A percentile compares a stretch with the other conserved stretches of the same genome.
Evolutionary conservation across 2,329 filamentous ascomycete species (phyloP).

Genomic region (Aspergillus calidoustus): DNA sequence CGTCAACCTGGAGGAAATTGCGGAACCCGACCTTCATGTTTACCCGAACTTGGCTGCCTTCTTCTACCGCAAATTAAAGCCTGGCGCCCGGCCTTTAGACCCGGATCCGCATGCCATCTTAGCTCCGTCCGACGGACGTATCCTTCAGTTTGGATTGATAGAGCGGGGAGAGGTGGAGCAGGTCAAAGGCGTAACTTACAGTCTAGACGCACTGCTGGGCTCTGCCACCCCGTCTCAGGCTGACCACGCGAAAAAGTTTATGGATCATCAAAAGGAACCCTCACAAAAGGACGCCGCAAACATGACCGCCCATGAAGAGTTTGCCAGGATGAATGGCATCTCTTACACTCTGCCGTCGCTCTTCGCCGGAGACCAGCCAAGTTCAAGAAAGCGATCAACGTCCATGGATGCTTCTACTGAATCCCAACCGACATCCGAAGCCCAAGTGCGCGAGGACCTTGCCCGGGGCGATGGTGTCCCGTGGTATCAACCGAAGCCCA

Average conservation of each 20-base stretch:
- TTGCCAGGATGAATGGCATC: conserved; percentile 92
- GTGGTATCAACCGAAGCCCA: conserved; percentile 71
- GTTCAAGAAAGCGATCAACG: conserved; percentile 53
- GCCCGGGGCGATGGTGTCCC: conserved; percentile 67
- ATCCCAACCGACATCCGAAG: conserved; percentile 72
- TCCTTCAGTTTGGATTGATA: conserved; percentile 91
- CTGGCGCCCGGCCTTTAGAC: conserved; percentile 83
- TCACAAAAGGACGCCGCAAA: conserved; percentile 60
- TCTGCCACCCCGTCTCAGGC: conserved; percentile 54
- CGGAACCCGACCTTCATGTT: conserved; percentile 82
- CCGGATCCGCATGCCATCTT: conserved; percentile 78
- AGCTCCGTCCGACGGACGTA: conserved; percentile 85
- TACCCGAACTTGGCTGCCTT: conserved; percentile 95
- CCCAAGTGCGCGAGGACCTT: conserved; percentile 81
- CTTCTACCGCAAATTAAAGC: conserved; percentile 94
- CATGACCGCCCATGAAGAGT: conserved; percentile 84
- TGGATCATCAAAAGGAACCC: conserved; percentile 38
- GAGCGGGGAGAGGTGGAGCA: conserved; percentile 95
- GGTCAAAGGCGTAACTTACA: conserved; percentile 98
- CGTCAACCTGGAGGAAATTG: conserved; percentile 85
- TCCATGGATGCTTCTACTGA: conserved; percentile 74
- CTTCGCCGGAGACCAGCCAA: conserved; percentile 68
- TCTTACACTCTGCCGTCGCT: conserved; percentile 89
- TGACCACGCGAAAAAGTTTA: conserved; percentile 43
- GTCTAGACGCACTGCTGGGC: conserved; percentile 87